These are phyloP conservation scores for Xylaria sp. DNA, from an alignment of 2,329 filamentous ascomycete genomes.

Conservation along the genomic window DNA sequence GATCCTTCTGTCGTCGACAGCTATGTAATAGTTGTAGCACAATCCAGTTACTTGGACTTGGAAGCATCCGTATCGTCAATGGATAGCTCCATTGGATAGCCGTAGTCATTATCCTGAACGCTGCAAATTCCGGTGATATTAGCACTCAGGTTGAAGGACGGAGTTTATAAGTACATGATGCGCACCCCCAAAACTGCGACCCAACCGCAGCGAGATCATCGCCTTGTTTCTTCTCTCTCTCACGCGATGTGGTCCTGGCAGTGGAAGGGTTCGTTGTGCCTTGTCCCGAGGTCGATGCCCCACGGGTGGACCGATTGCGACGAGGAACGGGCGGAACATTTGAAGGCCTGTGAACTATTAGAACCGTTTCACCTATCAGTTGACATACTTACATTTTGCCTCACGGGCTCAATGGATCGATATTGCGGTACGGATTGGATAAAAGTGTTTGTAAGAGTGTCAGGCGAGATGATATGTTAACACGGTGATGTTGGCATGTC, in stretches of 20 bases:
- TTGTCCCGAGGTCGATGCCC: not conserved
- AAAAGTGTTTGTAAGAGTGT: not conserved
- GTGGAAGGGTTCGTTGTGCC: not conserved
- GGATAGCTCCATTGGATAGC: constrained; percentile 8
- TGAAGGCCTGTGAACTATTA: constrained; percentile 11
- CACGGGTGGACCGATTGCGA: not conserved
- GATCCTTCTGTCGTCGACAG: not conserved
- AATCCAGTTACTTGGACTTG: not conserved
- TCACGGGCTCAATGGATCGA: not conserved
- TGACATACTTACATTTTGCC: not conserved
- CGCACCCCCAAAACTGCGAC: constrained; percentile 22
- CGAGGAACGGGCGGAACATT: not conserved
- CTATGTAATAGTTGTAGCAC: not conserved
- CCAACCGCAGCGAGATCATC: constrained; percentile 20
- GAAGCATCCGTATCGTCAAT: not conserved
- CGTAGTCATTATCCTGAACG: constrained; percentile 14
- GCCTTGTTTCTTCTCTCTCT: constrained; percentile 18
- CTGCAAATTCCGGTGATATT: not conserved
- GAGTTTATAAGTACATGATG: not conserved
- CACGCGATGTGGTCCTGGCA: not conserved
- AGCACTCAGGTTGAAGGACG: not conserved
- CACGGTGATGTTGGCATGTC: not conserved
- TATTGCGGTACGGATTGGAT: not conserved
- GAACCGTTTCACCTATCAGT: not conserved
- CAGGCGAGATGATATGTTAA: not conserved